A percentile compares a stretch with the other conserved stretches of the same genome.
Conservation (phyloP, 495 filamentous ascomycete genomes). For the Parathielavia hyrcaniae region DNA sequence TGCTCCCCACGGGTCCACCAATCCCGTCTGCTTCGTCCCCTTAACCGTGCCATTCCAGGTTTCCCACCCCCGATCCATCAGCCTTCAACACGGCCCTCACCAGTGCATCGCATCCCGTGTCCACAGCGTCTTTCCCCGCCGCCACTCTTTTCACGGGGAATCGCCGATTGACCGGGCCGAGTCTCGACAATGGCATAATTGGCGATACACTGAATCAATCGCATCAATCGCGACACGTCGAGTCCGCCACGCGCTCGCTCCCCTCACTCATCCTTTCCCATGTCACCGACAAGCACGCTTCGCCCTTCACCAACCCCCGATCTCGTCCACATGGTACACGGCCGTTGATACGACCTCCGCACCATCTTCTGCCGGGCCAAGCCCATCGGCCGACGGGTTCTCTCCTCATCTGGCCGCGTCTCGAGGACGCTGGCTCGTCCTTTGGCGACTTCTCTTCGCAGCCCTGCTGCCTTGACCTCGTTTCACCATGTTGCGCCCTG, state of each 20-base stretch:
- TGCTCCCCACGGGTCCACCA: neutral
- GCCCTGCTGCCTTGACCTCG: neutral
- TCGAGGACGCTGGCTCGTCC: constrained; percentile 29
- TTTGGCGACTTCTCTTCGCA: constrained; percentile 6
- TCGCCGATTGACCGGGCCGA: constrained; percentile 8
- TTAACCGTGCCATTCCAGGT: neutral
- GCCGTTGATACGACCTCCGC: constrained; percentile 1
- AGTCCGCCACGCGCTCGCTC: constrained; percentile 16
- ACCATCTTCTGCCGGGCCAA: constrained; percentile 1
- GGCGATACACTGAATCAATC: neutral
- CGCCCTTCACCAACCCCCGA: neutral
- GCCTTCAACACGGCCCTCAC: constrained; percentile 13
- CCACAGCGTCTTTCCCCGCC: constrained; percentile 15
- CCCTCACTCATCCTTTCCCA: constrained; percentile 13
- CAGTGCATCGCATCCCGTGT: constrained; percentile 24
- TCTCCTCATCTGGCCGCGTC: constrained; percentile 27
- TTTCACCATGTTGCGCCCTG: constrained; percentile 66
- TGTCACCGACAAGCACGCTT: constrained; percentile 12
- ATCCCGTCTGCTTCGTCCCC: constrained; percentile 1
- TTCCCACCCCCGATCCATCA: constrained; percentile 7
- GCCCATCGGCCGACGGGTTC: constrained; percentile 14
- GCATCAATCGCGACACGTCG: constrained; percentile 8
- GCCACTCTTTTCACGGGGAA: constrained; percentile 16
- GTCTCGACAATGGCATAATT: constrained; percentile 13
- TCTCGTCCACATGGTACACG: neutral